phyloP scores from a whole-genome alignment of 1,284 basidiomycete genomes.

The Ganoderma sp. region DNA sequence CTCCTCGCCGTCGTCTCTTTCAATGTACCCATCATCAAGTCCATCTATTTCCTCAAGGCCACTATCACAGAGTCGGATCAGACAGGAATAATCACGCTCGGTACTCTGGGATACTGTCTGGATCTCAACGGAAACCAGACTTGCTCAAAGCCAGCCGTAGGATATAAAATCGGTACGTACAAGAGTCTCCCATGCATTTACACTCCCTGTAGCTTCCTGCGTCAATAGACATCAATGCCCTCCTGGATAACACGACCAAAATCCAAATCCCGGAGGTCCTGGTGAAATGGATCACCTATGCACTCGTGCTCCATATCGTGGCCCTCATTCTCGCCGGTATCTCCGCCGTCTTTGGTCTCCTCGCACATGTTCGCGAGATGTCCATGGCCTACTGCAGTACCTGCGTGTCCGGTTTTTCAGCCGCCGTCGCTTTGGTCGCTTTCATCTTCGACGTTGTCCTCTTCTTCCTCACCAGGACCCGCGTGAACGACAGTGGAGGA shows the following conservation, averaged over 20 bases:
- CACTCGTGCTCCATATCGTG: conserved; percentile 86
- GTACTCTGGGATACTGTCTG: conserved; percentile 85
- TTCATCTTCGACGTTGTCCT: conserved; percentile 88
- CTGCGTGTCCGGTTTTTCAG: conserved; percentile 80
- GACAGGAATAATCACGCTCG: conserved; percentile 75
- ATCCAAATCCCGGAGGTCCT: conserved; percentile 78
- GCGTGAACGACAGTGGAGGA: conserved; percentile 72
- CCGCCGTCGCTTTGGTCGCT: conserved; percentile 73
- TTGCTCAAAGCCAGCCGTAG: conserved; percentile 80
- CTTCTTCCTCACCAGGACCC: conserved; percentile 82
- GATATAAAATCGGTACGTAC: conserved; percentile 81
- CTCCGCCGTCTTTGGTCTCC: conserved; percentile 77
- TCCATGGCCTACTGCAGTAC: conserved; percentile 86
- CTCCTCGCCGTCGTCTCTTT: conserved; percentile 85
- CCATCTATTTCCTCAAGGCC: conserved; percentile 84
- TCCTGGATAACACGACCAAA: conserved; percentile 69
- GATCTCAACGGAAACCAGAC: conserved; percentile 59
- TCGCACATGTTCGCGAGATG: conserved; percentile 86
- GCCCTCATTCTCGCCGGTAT: conserved; percentile 76
- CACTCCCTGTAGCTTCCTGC: conserved; percentile 14
- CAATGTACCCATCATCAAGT: conserved; percentile 85
- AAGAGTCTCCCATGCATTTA: neutral
- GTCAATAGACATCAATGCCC: conserved; percentile 72
- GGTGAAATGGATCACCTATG: conserved; percentile 91
- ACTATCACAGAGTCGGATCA: conserved; percentile 55